These are phyloP conservation scores for Pseudomonodictys pantanalensis DNA, from an alignment of 495 filamentous ascomycete genomes.

Conservation along the genomic window DNA sequence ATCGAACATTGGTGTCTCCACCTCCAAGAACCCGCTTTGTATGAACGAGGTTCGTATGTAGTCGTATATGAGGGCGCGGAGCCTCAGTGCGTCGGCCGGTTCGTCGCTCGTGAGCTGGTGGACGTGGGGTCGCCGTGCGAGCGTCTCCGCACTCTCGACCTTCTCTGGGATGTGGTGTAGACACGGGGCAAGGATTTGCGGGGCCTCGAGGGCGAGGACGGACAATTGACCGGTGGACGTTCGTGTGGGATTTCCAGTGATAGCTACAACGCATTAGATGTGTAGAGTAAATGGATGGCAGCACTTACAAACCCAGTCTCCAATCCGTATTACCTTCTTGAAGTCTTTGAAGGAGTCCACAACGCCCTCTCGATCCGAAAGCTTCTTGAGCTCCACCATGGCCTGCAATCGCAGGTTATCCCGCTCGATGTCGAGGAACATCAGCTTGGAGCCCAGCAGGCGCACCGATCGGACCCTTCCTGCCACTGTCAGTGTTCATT, in stretches of 20 bases:
- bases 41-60: conserved; percentile 71
- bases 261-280: conserved; percentile 20
- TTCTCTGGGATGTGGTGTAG: conserved; percentile 69
- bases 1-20: conserved; percentile 84
- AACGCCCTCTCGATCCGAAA: conserved; percentile 43
- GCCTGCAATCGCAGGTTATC: conserved; percentile 63
- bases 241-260: conserved; percentile 69
- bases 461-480: conserved; percentile 64
- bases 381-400: conserved; percentile 62
- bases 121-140: conserved; percentile 68
- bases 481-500: conserved; percentile 39
- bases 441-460: conserved; percentile 64
- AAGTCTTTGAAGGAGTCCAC: conserved; percentile 57
- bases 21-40: conserved; percentile 71
- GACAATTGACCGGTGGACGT: conserved; percentile 76
- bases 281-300: conserved; percentile 5
- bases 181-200: conserved; percentile 70
- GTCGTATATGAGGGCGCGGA: conserved; percentile 72
- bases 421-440: conserved; percentile 80
- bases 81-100: conserved; percentile 63
- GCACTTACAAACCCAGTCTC: conserved; percentile 74
- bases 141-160: conserved; percentile 62
- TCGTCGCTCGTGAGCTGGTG: conserved; percentile 72
- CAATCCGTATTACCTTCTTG: conserved; percentile 58
- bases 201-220: conserved; percentile 62